Percentiles rank a stretch among this genome's conserved stretches.
Conservation (phyloP, 257 asterid species). For the Petrea volubilis region DNA sequence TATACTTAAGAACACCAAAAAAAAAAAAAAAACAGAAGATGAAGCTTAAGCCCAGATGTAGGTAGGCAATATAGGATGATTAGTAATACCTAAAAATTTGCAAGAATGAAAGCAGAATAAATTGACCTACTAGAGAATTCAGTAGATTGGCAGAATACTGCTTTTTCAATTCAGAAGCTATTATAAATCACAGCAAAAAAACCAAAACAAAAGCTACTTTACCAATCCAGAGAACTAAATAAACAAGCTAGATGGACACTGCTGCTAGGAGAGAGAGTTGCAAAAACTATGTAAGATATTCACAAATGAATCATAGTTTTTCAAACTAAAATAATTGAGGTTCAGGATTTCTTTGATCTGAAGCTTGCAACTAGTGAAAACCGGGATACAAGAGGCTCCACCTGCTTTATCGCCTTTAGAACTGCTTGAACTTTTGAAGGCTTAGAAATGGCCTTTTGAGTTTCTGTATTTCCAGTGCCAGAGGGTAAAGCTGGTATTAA, state of each 20-base stretch:
- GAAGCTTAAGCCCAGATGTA: neutral
- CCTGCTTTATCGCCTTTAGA: conserved; percentile 88
- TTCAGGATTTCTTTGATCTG: neutral
- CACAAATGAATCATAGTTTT: neutral
- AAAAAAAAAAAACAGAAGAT: neutral
- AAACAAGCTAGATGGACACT: neutral
- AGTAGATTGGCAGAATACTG: neutral
- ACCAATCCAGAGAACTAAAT: conserved; percentile 18
- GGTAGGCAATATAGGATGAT: neutral
- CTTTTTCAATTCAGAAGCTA: conserved; percentile 7
- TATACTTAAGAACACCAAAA: neutral
- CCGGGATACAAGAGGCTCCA: conserved; percentile 22
- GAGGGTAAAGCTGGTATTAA: conserved; percentile 65
- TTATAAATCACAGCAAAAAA: neutral
- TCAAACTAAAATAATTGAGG: neutral
- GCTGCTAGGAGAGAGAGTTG: neutral
- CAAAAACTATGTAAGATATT: conserved; percentile 3
- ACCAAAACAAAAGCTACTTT: neutral
- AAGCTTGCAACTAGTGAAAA: neutral
- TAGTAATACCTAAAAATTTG: neutral
- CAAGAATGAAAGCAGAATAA: conserved; percentile 5
- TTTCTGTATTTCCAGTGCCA: conserved; percentile 58
- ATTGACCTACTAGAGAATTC: neutral
- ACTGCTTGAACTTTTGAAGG: conserved; percentile 79
- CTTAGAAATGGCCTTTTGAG: conserved; percentile 60